Evolutionary conservation across 345 rosid species (phyloP).

Genomic region (Populus nigra): DNA sequence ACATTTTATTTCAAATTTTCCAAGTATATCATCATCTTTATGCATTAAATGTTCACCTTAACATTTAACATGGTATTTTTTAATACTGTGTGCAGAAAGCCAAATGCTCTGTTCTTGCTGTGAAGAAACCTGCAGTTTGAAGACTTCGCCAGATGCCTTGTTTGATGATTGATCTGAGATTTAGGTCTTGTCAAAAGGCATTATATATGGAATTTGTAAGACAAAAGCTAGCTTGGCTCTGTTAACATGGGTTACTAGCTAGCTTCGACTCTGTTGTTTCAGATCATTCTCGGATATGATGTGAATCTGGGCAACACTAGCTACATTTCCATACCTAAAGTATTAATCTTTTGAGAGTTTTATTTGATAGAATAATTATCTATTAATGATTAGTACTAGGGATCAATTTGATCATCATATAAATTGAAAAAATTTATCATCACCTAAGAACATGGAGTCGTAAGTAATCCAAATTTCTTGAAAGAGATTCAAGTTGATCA

Average conservation of each 20-base stretch:
- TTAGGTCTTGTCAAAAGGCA: not conserved
- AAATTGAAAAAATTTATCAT: no score
- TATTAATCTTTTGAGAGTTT: no score
- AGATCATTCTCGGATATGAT: not conserved
- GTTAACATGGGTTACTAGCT: not conserved
- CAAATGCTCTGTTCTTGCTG: slow-evolving; percentile 26
- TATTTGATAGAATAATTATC: no score
- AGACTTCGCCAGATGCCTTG: not conserved
- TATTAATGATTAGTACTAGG: no score
- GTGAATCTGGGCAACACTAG: not conserved
- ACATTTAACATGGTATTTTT: no score
- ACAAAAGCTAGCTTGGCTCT: not conserved
- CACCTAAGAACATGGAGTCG: no score
- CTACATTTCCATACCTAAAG: not conserved
- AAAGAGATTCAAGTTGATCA: no score
- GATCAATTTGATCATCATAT: no score
- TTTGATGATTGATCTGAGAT: not conserved
- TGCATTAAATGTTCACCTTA: no score
- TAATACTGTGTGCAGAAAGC: slow-evolving; percentile 18
- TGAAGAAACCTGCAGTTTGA: slow-evolving; percentile 11
- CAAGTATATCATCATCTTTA: no score
- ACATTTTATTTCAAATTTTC: no score
- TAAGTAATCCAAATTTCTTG: no score
- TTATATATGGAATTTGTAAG: not conserved
- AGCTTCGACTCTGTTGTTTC: not conserved